Base-by-base conservation (phyloP, 202 grass and related monocot species). In the Schoenoplectus triqueter region DNA sequence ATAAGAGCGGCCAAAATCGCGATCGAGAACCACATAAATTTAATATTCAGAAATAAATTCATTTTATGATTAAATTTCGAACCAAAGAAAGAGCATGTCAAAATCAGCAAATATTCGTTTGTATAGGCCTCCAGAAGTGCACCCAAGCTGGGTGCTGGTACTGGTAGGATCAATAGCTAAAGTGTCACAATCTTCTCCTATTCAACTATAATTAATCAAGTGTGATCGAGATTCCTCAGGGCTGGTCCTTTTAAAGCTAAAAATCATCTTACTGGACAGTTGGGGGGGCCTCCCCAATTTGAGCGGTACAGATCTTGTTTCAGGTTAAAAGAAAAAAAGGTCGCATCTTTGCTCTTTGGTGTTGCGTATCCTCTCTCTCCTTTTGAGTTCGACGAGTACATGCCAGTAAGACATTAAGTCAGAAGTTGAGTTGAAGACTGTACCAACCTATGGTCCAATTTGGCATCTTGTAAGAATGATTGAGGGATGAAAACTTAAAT, bases 241-340 rank as follows among this genome's bases (percentile, higher is more conserved):
- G n/a, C 5, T 7, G 21, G 51, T 52, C 22, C 78, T 44, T 81
- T 48, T 81, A 81, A 81, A 49, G 59, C 20, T 79, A 65, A 80
- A 64, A 75, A 81, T 65, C 5, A 82, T 52, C 80, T 67, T 67
- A 67, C 19, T 19, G 20, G 46, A 11, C 56, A 64, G 17, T 54
- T 77, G 11, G 61, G 59, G 59, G 59, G 11, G 41, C 59, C 47
- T 64, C 41, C 15, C 80, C 64, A 82, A 69, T 67, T 82, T 82
- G 80, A 52, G 80, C 80, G 61, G 80, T 82, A 66, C 80, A 50
- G 41, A 67, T 82, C 17, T 82, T 66, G 45, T 67, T 82, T 82
- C 17, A 22, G 45, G 80, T 82, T 82, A 49, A 82, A 82, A 63
- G 44, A 7, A 62, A 62, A 62, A 66, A 48, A 15, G 41, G 39